These are phyloP conservation scores for Globisporangium heterothallicum DNA, from an alignment of 352 stramenopile species.

Conservation along the genomic window DNA sequence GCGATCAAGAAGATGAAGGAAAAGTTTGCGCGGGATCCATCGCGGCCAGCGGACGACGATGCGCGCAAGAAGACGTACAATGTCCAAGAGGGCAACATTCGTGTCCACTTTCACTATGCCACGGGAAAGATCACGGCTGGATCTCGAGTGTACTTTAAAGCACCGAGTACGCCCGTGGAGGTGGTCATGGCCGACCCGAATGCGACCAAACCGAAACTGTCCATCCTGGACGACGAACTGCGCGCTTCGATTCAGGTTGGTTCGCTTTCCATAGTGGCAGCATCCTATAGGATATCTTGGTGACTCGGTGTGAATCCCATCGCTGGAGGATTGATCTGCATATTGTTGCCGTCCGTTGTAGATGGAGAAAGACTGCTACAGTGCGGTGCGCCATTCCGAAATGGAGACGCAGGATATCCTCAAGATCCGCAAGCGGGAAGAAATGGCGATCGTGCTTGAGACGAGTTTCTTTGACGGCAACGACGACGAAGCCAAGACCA, in stretches of 20 bases:
- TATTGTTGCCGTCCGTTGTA: slow-evolving; percentile 12
- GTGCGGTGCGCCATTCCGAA: slow-evolving; percentile 73
- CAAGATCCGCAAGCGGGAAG: slow-evolving; percentile 84
- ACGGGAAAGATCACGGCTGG: slow-evolving; percentile 89
- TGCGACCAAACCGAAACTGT: slow-evolving; percentile 58
- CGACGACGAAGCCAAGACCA: slow-evolving; percentile 56
- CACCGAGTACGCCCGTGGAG: slow-evolving; percentile 56
- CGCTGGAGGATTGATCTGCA: background rate
- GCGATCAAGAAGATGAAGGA: slow-evolving; percentile 93
- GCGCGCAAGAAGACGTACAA: slow-evolving; percentile 89
- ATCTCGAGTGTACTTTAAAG: slow-evolving; percentile 77
- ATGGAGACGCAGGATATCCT: slow-evolving; percentile 90
- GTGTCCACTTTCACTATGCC: slow-evolving; percentile 89
- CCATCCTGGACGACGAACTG: slow-evolving; percentile 70
- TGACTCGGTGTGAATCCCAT: background rate
- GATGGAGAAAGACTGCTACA: slow-evolving; percentile 91
- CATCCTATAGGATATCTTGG: background rate
- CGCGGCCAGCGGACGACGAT: slow-evolving; percentile 61
- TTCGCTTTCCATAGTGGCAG: background rate
- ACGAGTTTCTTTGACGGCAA: slow-evolving; percentile 80
- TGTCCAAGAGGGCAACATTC: slow-evolving; percentile 85
- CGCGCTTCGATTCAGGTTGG: slow-evolving; percentile 50
- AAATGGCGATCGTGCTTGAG: slow-evolving; percentile 82
- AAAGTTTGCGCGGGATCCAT: slow-evolving; percentile 77
- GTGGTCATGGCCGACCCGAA: slow-evolving; percentile 69